phyloP scores from a whole-genome alignment of 2,329 filamentous ascomycete genomes.

The Emmonsiellopsis sp. region DNA sequence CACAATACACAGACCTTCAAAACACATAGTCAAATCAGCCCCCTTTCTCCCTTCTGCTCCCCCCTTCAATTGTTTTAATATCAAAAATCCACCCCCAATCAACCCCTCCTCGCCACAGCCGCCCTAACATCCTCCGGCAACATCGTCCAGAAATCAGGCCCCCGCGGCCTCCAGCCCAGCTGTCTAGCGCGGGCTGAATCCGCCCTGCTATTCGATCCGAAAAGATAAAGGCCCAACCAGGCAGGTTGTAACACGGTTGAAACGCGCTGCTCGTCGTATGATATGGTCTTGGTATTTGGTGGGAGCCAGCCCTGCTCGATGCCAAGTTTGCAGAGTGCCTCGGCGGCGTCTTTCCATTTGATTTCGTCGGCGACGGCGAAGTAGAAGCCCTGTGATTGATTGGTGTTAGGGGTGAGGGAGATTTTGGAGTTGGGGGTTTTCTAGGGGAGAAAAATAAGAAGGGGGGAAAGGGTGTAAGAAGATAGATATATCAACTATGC shows the following conservation, averaged over 20 bases:
- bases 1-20: too few relatives aligned
- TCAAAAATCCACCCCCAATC: not conserved
- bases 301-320: conserved; percentile 8
- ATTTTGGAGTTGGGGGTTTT: not conserved
- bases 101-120: not conserved
- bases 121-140: conserved; percentile 8
- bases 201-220: conserved; percentile 6
- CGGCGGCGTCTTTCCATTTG: conserved; percentile 6
- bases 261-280: conserved; percentile 4
- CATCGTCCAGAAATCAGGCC: conserved; percentile 4
- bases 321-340: conserved; percentile 7
- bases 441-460: not conserved
- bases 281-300: conserved; percentile 3
- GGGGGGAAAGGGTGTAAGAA: not conserved
- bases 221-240: conserved; percentile 4
- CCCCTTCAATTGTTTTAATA: not conserved
- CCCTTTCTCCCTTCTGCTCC: not conserved
- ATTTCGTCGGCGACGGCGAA: conserved; percentile 5
- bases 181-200: conserved; percentile 2
- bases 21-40: not conserved
- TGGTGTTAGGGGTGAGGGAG: too few relatives aligned
- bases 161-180: conserved; percentile 8
- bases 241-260: not conserved
- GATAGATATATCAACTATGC: too few relatives aligned
- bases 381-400: conserved; percentile 6